Evolutionary conservation across 305 asterid species (phyloP).

Genomic region (Rubia tinctorum): DNA sequence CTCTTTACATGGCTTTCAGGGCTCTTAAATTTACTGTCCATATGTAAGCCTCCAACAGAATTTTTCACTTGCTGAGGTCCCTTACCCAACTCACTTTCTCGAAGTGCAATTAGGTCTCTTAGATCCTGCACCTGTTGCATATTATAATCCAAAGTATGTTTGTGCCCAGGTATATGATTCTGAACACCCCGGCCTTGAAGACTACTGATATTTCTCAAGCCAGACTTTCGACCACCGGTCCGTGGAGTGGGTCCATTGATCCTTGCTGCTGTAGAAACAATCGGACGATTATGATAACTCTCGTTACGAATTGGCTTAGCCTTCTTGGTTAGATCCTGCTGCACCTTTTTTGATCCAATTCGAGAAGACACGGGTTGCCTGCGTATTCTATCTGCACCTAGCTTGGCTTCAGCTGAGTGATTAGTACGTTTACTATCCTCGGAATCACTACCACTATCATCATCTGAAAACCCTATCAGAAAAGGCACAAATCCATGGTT

Average conservation of each 20-base stretch:
- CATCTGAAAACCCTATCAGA: constrained; percentile 51
- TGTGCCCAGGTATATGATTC: constrained; percentile 22
- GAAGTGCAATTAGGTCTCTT: constrained; percentile 40
- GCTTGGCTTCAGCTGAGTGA: constrained; percentile 17
- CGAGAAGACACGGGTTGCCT: constrained; percentile 30
- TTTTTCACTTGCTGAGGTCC: constrained; percentile 25
- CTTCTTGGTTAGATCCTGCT: constrained; percentile 20
- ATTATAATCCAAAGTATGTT: constrained; percentile 21
- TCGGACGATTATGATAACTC: constrained; percentile 19
- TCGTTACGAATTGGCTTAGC: constrained; percentile 17
- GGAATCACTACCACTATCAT: constrained; percentile 44
- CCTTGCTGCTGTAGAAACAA: constrained; percentile 26
- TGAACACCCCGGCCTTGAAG: constrained; percentile 15
- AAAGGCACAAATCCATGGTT: constrained; percentile 47
- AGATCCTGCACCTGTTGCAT: constrained; percentile 42
- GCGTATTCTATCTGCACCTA: constrained; percentile 19
- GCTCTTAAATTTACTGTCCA: constrained; percentile 15
- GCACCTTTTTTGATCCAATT: constrained; percentile 24
- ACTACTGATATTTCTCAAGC: constrained; percentile 17
- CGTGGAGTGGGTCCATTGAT: constrained; percentile 24
- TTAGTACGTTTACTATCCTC: constrained; percentile 28
- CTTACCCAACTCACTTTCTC: constrained; percentile 40
- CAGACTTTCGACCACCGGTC: constrained; percentile 22
- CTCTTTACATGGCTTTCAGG: constrained; percentile 16
- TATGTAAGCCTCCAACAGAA: constrained; percentile 11